Conservation (phyloP, 1,139 yeast species). For the Zygotorulaspora mrakii region DNA sequence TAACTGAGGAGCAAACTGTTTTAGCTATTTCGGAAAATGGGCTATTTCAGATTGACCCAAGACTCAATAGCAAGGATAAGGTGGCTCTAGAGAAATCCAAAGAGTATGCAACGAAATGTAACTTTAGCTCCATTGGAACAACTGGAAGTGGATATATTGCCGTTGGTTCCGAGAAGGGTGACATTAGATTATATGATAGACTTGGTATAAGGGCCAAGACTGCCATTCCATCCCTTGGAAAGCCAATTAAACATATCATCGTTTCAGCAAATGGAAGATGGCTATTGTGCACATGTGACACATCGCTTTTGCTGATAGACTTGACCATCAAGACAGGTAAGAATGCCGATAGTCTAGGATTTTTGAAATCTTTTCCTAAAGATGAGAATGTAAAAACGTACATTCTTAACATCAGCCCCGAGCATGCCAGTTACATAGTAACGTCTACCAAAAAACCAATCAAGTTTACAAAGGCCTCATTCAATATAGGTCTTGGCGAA, state of each 20-base stretch:
- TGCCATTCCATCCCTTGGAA: slow-evolving; percentile 76
- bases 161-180: slow-evolving; percentile 72
- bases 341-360: slow-evolving; percentile 61
- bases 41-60: slow-evolving; percentile 73
- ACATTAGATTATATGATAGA: slow-evolving; percentile 65
- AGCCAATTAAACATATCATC: slow-evolving; percentile 61
- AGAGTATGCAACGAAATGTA: slow-evolving; percentile 51
- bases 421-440: slow-evolving; percentile 64
- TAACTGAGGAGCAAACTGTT: slow-evolving; percentile 69
- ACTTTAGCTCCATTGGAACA: slow-evolving; percentile 63
- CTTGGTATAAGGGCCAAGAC: slow-evolving; percentile 75
- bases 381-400: slow-evolving; percentile 68
- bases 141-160: slow-evolving; percentile 74
- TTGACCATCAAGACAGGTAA: slow-evolving; percentile 57
- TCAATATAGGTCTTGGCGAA: slow-evolving; percentile 62
- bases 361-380: slow-evolving; percentile 58
- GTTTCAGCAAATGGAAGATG: slow-evolving; percentile 78
- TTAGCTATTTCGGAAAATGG: slow-evolving; percentile 65
- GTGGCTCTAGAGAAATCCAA: slow-evolving; percentile 53
- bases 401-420: slow-evolving; percentile 64
- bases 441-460: slow-evolving; percentile 50
- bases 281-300: slow-evolving; percentile 73
- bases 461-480: slow-evolving; percentile 66
- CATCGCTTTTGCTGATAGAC: slow-evolving; percentile 67
- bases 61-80: slow-evolving; percentile 52